A percentile compares a stretch with the other conserved stretches of the same genome.
These are phyloP conservation scores for Geotrichum carabidarum DNA, from an alignment of 1,139 yeast species.

Conservation along the genomic window DNA sequence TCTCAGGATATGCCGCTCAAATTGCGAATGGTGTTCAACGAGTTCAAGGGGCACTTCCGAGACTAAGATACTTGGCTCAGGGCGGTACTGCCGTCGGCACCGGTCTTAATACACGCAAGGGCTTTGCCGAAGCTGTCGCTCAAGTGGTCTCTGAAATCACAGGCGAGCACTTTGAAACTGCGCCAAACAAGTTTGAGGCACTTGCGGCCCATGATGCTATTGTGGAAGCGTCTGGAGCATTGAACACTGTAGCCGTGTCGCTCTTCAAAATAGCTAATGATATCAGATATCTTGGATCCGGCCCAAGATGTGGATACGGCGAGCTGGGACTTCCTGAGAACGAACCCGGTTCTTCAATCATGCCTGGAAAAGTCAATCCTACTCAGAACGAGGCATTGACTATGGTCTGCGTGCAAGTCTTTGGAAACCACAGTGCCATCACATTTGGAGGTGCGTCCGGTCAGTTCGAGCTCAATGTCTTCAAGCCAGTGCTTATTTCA, in stretches of 20 bases:
- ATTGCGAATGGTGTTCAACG: conserved; percentile 84
- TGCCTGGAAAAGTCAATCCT: conserved; percentile 99
- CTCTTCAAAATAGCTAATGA: conserved; percentile 95
- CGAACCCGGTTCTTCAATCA: conserved; percentile 97
- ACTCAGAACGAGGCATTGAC: conserved; percentile 98
- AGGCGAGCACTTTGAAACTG: conserved; percentile 83
- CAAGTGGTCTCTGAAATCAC: conserved; percentile 73
- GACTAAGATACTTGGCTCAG: conserved; percentile 81
- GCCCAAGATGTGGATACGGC: conserved; percentile 99
- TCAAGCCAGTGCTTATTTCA: conserved; percentile 92
- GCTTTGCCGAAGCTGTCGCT: conserved; percentile 82
- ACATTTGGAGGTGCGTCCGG: conserved; percentile 98
- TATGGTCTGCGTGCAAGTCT: conserved; percentile 96
- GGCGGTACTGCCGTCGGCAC: conserved; percentile 99
- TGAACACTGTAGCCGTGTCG: conserved; percentile 90
- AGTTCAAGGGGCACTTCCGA: conserved; percentile 69
- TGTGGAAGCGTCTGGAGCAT: conserved; percentile 95
- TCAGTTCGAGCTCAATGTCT: conserved; percentile 95
- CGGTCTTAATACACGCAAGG: conserved; percentile 88
- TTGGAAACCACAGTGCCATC: conserved; percentile 92
- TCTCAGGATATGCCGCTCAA: conserved; percentile 94
- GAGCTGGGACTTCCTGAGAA: conserved; percentile 93
- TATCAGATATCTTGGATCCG: conserved; percentile 95
- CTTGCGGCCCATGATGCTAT: conserved; percentile 98
- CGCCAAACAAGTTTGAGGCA: conserved; percentile 98